phyloP scores from a whole-genome alignment of 331 rosid species.

The Saraca asoca region DNA sequence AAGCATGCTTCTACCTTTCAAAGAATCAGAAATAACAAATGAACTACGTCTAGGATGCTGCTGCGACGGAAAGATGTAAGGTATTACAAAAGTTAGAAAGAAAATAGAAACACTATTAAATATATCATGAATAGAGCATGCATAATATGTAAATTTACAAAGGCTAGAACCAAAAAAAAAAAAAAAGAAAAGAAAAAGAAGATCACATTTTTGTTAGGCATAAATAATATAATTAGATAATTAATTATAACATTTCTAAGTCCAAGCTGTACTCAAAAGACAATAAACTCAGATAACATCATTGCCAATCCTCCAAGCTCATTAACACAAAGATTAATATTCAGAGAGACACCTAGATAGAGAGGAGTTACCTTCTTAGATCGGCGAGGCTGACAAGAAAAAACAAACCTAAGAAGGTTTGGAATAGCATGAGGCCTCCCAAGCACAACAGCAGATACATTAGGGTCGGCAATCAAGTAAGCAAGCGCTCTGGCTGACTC shows the following conservation, averaged over 20 bases:
- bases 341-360: not conserved
- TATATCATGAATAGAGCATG: constrained; percentile 32
- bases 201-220: too few relatives aligned
- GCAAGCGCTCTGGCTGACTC: constrained; percentile 97
- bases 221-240: not conserved
- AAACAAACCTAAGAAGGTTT: constrained; percentile 80
- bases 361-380: constrained; percentile 63
- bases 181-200: constrained; percentile 1
- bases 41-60: constrained; percentile 78
- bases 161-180: too few relatives aligned
- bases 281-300: constrained; percentile 9
- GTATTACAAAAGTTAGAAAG: constrained; percentile 40
- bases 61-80: constrained; percentile 51
- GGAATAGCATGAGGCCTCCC: constrained; percentile 87
- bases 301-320: constrained; percentile 19
- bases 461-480: constrained; percentile 83
- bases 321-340: not conserved
- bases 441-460: constrained; percentile 73
- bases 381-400: constrained; percentile 84
- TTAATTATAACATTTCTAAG: not conserved
- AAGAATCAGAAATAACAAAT: constrained; percentile 74
- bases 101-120: constrained; percentile 28
- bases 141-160: constrained; percentile 12
- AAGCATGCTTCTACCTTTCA: constrained; percentile 98
- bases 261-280: not conserved